Evolutionary conservation across 768 basidiomycete species (phyloP).

Genomic region (Collybiopsis confluens): DNA sequence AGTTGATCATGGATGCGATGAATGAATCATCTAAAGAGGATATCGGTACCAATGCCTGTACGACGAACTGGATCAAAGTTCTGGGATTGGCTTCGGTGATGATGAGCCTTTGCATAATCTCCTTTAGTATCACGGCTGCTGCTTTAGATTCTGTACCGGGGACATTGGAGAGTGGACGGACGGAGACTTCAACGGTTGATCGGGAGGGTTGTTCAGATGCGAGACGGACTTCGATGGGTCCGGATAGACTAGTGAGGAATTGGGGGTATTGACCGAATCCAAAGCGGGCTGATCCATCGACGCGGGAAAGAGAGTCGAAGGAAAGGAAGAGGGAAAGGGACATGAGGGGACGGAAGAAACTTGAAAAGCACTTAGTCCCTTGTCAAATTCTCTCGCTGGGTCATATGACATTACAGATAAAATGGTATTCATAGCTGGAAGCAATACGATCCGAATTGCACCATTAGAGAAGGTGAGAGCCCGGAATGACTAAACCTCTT

Average conservation of each 20-base stretch:
- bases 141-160: slow-evolving; percentile 69
- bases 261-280: slow-evolving; percentile 37
- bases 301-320: slow-evolving; percentile 33
- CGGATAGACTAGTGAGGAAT: slow-evolving; percentile 72
- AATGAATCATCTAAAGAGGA: slow-evolving; percentile 27
- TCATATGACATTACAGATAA: too few relatives aligned
- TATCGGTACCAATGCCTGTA: slow-evolving; percentile 49
- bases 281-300: slow-evolving; percentile 76
- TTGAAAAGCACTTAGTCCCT: not conserved
- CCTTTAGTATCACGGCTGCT: slow-evolving; percentile 47
- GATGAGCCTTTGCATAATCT: slow-evolving; percentile 60
- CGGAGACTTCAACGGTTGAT: slow-evolving; percentile 69
- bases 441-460: too few relatives aligned
- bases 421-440: too few relatives aligned
- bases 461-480: too few relatives aligned
- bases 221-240: slow-evolving; percentile 74
- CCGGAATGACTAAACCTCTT: too few relatives aligned
- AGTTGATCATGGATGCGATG: slow-evolving; percentile 66
- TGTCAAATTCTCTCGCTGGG: not conserved
- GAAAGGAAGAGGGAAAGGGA: not conserved
- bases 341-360: not conserved
- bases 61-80: slow-evolving; percentile 72
- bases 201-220: slow-evolving; percentile 66
- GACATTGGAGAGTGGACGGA: slow-evolving; percentile 66
- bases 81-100: slow-evolving; percentile 61